Evolutionary conservation across 768 basidiomycete genomes (phyloP).

Genomic region (Termitomyces sp.): DNA sequence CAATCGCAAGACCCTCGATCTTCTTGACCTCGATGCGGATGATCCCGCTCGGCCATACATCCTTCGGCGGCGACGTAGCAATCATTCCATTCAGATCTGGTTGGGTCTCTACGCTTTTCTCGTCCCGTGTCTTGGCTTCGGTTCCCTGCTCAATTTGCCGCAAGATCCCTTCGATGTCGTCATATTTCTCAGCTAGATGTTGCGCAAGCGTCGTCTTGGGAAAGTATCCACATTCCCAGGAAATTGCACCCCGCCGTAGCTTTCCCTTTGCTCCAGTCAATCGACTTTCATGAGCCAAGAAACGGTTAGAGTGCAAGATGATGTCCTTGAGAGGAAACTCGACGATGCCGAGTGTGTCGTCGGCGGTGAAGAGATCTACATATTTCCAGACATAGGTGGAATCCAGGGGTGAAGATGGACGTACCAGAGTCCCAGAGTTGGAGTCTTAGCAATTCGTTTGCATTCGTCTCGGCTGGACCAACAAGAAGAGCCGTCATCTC

Average conservation of each 20-base stretch:
- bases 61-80: constrained; percentile 45
- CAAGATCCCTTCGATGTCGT: constrained; percentile 22
- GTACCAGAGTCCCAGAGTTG: constrained; percentile 73
- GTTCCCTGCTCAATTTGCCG: constrained; percentile 30
- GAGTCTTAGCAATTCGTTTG: constrained; percentile 55
- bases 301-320: constrained; percentile 34
- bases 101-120: constrained; percentile 24
- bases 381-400: background rate
- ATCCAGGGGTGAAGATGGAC: constrained; percentile 3
- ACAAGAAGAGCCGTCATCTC: constrained; percentile 63
- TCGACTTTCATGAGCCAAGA: constrained; percentile 40
- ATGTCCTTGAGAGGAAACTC: constrained; percentile 34
- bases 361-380: constrained; percentile 35
- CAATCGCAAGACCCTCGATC: constrained; percentile 57
- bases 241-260: constrained; percentile 30
- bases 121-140: constrained; percentile 26
- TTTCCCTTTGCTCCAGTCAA: constrained; percentile 30
- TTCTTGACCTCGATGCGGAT: constrained; percentile 62
- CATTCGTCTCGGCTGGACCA: constrained; percentile 59
- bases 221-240: constrained; percentile 51
- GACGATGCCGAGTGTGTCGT: constrained; percentile 47
- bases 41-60: constrained; percentile 62
- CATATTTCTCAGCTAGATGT: constrained; percentile 24
- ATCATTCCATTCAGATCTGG: constrained; percentile 33
- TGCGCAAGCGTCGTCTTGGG: constrained; percentile 40